Base-by-base conservation (phyloP, 139 green algal species). In the Chlorella sp. region DNA sequence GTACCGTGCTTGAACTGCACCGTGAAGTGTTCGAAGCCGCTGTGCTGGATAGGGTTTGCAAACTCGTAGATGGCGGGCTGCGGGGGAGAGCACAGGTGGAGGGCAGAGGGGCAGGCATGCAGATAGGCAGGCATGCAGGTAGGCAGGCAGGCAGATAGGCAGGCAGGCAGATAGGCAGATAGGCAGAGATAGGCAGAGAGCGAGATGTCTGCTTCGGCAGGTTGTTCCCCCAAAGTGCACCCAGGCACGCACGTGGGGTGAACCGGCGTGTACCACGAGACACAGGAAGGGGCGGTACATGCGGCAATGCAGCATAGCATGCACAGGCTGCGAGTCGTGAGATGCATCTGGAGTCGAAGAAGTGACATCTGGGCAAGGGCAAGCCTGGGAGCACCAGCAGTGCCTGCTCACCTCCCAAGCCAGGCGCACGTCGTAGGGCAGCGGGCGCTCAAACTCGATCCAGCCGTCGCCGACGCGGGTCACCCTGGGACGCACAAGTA, bases 11-110 rank as follows among this genome's bases (percentile, higher is more conserved):
- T n/a, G 40, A 84, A 84, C 15, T 60, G 15, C 21, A 84, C 78
- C 16, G 78, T 84, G 78, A 84, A 84, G 78, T 19, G 21, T 26
- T 84, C 78, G n/a, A 84, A 84, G 40, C 78, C 78, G 78, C 78
- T 84, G 40, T 84, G 78, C 78, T 84, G 78, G 40, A 84, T 22
- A 9, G 78, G 78, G 26, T n/a, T 84, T 42, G 78, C 42, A 4
- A 84, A 84, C 22, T n/a, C 61, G 40, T 84, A 84, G 22, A 84
- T 22, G 39, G 78, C 78, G 1, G 78, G 78, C 40, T 64, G 78
- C 77, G 37, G 77, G 36, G 73, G 3, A 32, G 4, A 32, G 75
- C 34, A 48, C 36, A 60, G 77, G 1, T 3, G n/a, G 12, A 12
- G 68, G 68, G 68, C 68, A 22, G n/a, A n/a, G n/a, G 68, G 66